Base-by-base conservation (phyloP, 1,284 basidiomycete species). In the Cerioporus squamosus region DNA sequence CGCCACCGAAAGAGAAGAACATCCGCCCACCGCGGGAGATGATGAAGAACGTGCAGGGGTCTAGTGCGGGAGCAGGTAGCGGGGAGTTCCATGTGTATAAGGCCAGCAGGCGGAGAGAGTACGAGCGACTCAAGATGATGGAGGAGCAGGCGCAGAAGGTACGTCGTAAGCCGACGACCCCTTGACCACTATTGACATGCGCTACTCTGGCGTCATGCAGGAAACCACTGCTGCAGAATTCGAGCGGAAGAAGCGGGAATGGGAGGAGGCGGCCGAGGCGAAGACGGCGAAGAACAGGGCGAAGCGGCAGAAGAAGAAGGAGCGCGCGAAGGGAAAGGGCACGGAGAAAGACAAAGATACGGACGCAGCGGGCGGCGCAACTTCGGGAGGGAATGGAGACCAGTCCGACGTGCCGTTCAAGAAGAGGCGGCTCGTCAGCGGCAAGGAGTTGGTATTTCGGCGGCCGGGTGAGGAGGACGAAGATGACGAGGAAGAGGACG, bases 71-170 rank as follows among this genome's bases (percentile, higher is more conserved):
- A 54, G 94, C 95, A 17, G 95, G 95, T 47, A 95, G 91, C 63
- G 95, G 95, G 49, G 95, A 97, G 75, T 97, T 97, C 68, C 97
- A 99, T 72, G 97, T 99, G 4, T 99, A 99, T 81, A 99, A 99
- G 74, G 95, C 97, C 44, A 88, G 90, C 63, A 79, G 97, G 62
- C 82, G 97, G 70, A 82, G 96, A 69, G 97, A 99, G 77, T 98
- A 97, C 68, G 97, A 99, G 74, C 80, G 97, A 49, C 74, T 99
- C 54, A 94, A 93, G 76, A 68, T 97, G 9, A 88, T 99, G 83
- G 94, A 97, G 64, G 94, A 97, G 61, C 79, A 87, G 64, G 75
- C 87, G 9, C 81, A 84, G 68, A 90, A 91, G 76, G 97, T 95
- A 66, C 40, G 77, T 67, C n/a, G 18, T 22, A 15, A 20, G 5